These are phyloP conservation scores for Chamaenerion angustifolium DNA, from an alignment of 345 rosid genomes.

Conservation along the genomic window DNA sequence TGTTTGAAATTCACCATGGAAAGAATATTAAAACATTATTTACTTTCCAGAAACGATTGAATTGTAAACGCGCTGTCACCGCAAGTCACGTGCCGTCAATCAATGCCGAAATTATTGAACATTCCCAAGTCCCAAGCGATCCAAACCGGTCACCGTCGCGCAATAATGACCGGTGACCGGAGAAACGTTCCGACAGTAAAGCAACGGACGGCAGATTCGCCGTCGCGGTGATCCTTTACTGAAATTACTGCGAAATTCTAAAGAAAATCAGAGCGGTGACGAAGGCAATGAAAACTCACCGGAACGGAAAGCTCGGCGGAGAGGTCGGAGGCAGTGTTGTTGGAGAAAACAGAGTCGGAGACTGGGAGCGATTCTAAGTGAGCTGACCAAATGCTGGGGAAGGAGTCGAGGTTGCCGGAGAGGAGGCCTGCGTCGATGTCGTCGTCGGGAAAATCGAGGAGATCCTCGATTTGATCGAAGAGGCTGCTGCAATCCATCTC, in stretches of 20 bases:
- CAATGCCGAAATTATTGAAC: conserved; percentile 6
- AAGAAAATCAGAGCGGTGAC: no score
- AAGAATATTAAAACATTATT: neutral
- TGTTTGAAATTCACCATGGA: no score
- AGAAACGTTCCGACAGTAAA: no score
- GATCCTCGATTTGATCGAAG: conserved; percentile 89
- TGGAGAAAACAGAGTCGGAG: conserved; percentile 52
- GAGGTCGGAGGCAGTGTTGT: conserved; percentile 45
- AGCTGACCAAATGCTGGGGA: conserved; percentile 58
- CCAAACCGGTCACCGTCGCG: no score
- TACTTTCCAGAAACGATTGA: neutral
- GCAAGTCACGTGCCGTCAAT: conserved; percentile 7
- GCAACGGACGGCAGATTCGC: no score
- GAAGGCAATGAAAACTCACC: conserved; percentile 23
- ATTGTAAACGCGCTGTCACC: neutral
- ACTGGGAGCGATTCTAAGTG: conserved; percentile 47
- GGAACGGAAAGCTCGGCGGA: conserved; percentile 84
- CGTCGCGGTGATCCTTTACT: no score
- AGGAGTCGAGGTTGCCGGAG: conserved; percentile 19
- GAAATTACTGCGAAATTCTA: neutral
- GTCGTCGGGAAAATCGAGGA: conserved; percentile 68
- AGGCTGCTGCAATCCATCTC: conserved; percentile 86
- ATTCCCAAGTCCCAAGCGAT: no score
- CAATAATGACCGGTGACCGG: no score
- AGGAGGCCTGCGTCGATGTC: conserved; percentile 42